These are phyloP conservation scores for Eustoma russellianum DNA, from an alignment of 257 asterid genomes.

Conservation along the genomic window DNA sequence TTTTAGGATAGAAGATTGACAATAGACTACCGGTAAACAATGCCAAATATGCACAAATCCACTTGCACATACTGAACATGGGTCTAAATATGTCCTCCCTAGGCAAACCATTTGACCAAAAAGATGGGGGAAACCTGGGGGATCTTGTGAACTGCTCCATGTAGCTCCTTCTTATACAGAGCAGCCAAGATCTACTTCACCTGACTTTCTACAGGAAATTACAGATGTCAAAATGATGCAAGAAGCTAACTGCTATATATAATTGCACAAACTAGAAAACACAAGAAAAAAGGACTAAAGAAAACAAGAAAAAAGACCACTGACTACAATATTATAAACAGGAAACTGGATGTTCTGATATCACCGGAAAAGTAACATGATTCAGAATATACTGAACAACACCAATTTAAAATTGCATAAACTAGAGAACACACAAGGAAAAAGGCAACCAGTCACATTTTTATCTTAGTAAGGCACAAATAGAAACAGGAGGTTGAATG, in stretches of 20 bases:
- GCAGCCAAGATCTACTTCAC: slow-evolving; percentile 46
- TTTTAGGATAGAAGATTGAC: background rate
- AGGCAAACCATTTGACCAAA: background rate
- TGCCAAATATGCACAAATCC: slow-evolving; percentile 3
- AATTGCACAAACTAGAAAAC: background rate
- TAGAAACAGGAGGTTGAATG: background rate
- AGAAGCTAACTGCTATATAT: background rate
- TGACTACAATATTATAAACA: background rate
- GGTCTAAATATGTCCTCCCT: background rate
- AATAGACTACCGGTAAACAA: background rate
- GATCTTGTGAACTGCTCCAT: slow-evolving; percentile 42
- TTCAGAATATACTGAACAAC: background rate
- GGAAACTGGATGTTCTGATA: background rate
- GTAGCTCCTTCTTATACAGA: slow-evolving; percentile 54
- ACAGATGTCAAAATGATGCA: slow-evolving; percentile 1
- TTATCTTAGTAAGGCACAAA: too few relatives aligned
- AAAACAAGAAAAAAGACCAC: background rate
- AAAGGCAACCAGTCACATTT: too few relatives aligned
- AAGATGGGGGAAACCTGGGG: slow-evolving; percentile 36
- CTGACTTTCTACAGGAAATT: slow-evolving; percentile 32
- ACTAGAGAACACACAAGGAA: background rate
- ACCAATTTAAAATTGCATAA: too few relatives aligned
- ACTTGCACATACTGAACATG: background rate
- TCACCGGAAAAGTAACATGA: slow-evolving; percentile 37
- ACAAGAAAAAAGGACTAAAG: background rate